Percentiles rank a stretch among this genome's conserved stretches.
Conservation (phyloP, 371 early-diverging fungal genomes). For the Apophysomyces variabilis region DNA sequence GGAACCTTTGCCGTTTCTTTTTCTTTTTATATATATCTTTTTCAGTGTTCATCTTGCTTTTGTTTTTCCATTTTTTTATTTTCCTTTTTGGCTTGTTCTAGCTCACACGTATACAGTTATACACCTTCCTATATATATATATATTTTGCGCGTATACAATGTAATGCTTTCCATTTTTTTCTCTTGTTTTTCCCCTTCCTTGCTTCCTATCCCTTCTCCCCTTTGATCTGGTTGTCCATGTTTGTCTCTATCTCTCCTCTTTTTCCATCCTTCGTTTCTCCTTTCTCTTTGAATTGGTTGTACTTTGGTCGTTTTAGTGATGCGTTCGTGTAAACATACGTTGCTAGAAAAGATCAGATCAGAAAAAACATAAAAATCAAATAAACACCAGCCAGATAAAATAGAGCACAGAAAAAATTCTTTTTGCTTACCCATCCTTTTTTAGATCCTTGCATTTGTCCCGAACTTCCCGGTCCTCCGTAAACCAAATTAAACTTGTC, state of each 20-base stretch:
- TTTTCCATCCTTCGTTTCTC: not conserved
- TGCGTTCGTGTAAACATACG: slow-evolving; percentile 6
- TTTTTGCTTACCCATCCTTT: slow-evolving; percentile 31
- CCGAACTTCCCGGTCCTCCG: slow-evolving; percentile 23
- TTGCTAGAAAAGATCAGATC: not conserved
- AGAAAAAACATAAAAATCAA: too few species aligned
- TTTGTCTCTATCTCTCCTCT: not conserved
- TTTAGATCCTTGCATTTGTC: slow-evolving; percentile 15
- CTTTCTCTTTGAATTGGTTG: not conserved
- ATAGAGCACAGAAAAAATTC: not conserved
- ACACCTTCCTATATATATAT: too few species aligned
- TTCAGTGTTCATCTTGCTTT: not conserved
- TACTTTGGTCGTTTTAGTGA: not conserved
- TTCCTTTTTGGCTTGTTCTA: not conserved
- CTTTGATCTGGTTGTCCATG: not conserved
- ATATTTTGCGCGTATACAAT: too few species aligned
- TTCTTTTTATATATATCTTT: not conserved
- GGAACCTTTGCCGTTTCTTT: slow-evolving; percentile 20
- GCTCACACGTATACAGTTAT: too few species aligned
- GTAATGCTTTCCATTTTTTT: not conserved
- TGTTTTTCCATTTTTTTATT: not conserved
- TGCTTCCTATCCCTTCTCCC: not conserved
- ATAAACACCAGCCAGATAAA: not conserved
- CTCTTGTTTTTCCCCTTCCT: not conserved
- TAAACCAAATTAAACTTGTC: slow-evolving; percentile 54